Conservation (phyloP, 129 eudicot genomes). For the Flaveria ramosissima region DNA sequence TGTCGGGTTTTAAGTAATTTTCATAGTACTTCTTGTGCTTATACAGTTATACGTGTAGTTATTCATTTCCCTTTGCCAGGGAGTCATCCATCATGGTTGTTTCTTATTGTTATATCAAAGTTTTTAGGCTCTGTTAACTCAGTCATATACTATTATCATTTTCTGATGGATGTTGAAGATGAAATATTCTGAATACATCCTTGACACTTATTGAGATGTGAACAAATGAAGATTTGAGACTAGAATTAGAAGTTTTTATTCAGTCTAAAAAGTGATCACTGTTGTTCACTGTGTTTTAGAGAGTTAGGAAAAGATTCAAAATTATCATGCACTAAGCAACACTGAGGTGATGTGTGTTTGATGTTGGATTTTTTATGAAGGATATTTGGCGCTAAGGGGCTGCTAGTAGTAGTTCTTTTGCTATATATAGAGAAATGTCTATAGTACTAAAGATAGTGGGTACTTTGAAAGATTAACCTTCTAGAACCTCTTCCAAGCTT, state of each 20-base stretch:
- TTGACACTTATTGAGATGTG: background rate
- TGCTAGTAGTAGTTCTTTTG: conserved; percentile 4
- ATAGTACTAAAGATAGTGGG: background rate
- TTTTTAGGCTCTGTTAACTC: background rate
- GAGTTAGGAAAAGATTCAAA: background rate
- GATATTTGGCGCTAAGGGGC: background rate
- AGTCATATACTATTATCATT: background rate
- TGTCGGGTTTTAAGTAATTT: background rate
- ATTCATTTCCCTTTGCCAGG: background rate
- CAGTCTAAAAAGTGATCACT: background rate
- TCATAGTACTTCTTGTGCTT: background rate
- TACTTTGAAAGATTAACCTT: background rate
- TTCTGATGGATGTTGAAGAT: background rate
- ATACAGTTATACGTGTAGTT: background rate
- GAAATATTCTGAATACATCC: background rate
- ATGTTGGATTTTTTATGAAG: background rate
- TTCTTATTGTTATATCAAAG: background rate
- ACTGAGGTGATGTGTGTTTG: background rate
- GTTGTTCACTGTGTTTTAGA: too few species aligned
- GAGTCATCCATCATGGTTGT: background rate
- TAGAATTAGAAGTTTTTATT: background rate
- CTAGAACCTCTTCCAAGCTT: too few species aligned
- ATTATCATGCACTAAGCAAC: background rate
- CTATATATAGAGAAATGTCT: background rate
- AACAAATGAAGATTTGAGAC: background rate